Base-by-base conservation (phyloP, 2,329 filamentous ascomycete genomes). In the Aureobasidium sp. region DNA sequence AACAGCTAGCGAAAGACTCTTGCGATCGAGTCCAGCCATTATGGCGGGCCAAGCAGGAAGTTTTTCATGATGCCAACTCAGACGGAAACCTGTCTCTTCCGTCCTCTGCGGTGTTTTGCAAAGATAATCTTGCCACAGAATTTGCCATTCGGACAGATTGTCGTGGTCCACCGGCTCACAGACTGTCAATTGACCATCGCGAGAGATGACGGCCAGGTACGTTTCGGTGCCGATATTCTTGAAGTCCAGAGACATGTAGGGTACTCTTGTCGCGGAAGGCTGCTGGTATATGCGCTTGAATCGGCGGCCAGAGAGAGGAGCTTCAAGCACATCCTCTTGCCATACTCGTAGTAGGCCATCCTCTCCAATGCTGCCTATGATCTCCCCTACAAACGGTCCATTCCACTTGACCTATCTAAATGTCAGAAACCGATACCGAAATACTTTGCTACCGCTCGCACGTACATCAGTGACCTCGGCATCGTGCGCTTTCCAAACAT, bases 321-420 rank as follows among this genome's bases (percentile, higher is more conserved):
- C 78, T 44, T 93, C 86, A 1, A 84, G 86, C 14, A 86, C 83
- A 69, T 96, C 89, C 71, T 96, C 91, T 56, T 87, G 85, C 91
- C 91, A 97, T 59, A 97, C 78, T 66, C 90, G 88, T 74, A 94
- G 89, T 68, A 85, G 84, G 63, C 91, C 88, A 63, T 96, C 91
- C 63, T 91, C 86, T 58, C 88, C 89, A 56, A 96, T 86, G 51
- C 87, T 95, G 54, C 85, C 90, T 61, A 97, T 76, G 62, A 95
- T 81, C 65, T 93, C 89, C 60, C 93, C 93, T 56, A 93, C 84
- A 58, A 88, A 91, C 0, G 90, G 87, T 1, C 90, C 88, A 54
- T 95, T 87, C 90, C 91, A 97, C 76, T 93, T 88, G 52, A 95
- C 83, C 88, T 91, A 64, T 4, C 44, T 16, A 40, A 6, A 16